Evolutionary conservation across 768 basidiomycete species (phyloP), one percentile per base, ranked within the genome.

Genomic region (Lactarius pseudohatsudake): DNA sequence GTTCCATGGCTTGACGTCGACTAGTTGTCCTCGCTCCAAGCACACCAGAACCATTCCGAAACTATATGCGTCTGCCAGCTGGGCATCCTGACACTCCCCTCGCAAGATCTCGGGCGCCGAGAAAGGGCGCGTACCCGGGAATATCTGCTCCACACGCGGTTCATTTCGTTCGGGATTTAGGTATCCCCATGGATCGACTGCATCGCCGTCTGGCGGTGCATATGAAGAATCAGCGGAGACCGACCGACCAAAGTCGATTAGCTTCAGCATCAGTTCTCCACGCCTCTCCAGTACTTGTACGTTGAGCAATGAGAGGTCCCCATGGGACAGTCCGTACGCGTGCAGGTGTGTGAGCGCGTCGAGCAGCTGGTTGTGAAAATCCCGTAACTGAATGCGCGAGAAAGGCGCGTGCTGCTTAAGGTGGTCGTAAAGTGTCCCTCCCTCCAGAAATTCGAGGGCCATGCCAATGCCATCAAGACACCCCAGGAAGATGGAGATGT

Each of bases 391-490:
- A 57, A 74, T 74, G 20, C 74, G 76, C 54, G 81, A 76, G 59
- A 91, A 76, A 10, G 76, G 73, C 6, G 87, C 86, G 43, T 81
- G 78, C 57, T 81, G 83, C 50, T 45, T 78, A 69, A 93, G 86
- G 68, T 89, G 85, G 74, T 92, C 89, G 77, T 89, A 91, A 47
- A 94, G 78, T 53, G 92, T 88, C 70, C 89, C 84, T 10, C 92
- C 92, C 30, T 93, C 91, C 76, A 94, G 82, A 72, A 82, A 91
- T 74, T 93, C 92, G 67, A 94, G 85, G 22, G 92, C 91, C 89
- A 94, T 90, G 41, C 92, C 92, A 54, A 93, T 87, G 76, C 90
- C 91, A 76, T 93, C 91, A 59, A 93, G 80, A 20, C 88, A 90
- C 2, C 91, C 91, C 20, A 93, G 79, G 75, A 92, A 93, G 0